Evolutionary conservation across 768 basidiomycete genomes (phyloP), one percentile per base, ranked within the genome.

Genomic region (Agrocybe praecox): DNA sequence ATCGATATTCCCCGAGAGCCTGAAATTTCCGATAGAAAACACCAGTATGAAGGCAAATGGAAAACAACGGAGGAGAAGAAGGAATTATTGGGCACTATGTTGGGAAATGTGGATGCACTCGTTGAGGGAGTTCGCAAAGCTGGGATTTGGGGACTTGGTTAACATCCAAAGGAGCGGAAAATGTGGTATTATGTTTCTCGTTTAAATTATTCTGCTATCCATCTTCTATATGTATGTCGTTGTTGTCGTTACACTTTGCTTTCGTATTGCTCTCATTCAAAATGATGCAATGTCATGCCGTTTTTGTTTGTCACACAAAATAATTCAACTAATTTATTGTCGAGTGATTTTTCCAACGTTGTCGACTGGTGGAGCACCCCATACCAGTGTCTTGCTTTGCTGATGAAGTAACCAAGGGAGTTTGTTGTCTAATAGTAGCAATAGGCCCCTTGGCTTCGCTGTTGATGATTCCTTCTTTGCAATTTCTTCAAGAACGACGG

Each of bases 61-160:
- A 79, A 80, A 62, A 89, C 86, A 43, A 92, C 85, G 43, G 88
- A 91, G 56, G 90, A 94, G 74, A 94, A 94, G 76, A 93, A 89
- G 70, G 84, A 86, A 67, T 69, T 91, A 44, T 66, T 96, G 55
- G 89, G 89, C 0, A 87, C 83, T 45, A 88, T 94, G 85, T 71
- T 96, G 44, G 94, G 92, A 3, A 96, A 96, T 68, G 94, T 96
- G 2, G 94, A 96, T 68, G 89, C 90, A 26, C 79, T 96, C 10
- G 92, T 96, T 6, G 92, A 93, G 59, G 88, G 93, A 0, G 90
- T 96, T 32, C 79, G 88, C 58, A 90, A 87, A 71, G 92, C 91
- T 0, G 92, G 93, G 0, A 86, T 95, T 53, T 96, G 92, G 92
- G 92, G 94, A 6, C 69, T 93, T 54, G 85, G 72, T 33, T 70